Percentiles rank a stretch among this genome's conserved stretches.
These are phyloP conservation scores for Pleochaeta shiraiana DNA, from an alignment of 2,329 filamentous ascomycete species.

Conservation along the genomic window DNA sequence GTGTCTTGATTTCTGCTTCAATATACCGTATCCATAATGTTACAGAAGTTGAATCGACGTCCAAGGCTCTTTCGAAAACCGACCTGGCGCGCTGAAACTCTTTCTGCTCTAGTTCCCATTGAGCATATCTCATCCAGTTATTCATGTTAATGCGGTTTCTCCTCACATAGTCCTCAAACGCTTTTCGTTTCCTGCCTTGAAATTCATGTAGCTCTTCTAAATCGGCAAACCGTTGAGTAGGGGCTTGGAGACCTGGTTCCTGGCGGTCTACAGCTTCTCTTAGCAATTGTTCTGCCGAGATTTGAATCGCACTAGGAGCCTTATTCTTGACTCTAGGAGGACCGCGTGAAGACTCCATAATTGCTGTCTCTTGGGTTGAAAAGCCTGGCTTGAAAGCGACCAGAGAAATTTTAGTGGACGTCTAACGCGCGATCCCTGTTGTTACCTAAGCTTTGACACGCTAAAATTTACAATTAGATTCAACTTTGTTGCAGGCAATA, in stretches of 20 bases:
- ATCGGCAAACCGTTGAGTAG: slow-evolving; percentile 86
- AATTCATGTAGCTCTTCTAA: slow-evolving; percentile 96
- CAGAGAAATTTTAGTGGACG: no score
- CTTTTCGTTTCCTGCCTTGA: slow-evolving; percentile 85
- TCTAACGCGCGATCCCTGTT: no score
- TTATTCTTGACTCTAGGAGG: slow-evolving; percentile 98
- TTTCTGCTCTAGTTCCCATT: slow-evolving; percentile 96
- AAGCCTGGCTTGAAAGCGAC: no score
- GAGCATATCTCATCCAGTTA: slow-evolving; percentile 96
- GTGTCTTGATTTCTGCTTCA: slow-evolving; percentile 85
- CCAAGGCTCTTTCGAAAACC: slow-evolving; percentile 85
- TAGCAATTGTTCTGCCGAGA: slow-evolving; percentile 91
- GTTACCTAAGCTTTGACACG: neutral
- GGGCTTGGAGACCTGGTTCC: slow-evolving; percentile 68
- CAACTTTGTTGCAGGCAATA: no score
- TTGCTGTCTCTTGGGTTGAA: slow-evolving; percentile 14
- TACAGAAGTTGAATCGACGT: slow-evolving; percentile 73
- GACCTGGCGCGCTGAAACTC: slow-evolving; percentile 81
- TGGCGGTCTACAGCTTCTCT: slow-evolving; percentile 95
- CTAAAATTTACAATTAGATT: neutral
- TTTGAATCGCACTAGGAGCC: slow-evolving; percentile 73
- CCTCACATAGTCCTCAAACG: slow-evolving; percentile 95
- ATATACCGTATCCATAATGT: slow-evolving; percentile 84
- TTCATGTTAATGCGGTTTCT: slow-evolving; percentile 91
- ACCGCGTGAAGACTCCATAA: slow-evolving; percentile 77